Base-by-base conservation (phyloP, 2,329 filamentous ascomycete genomes). In the Xylariales sp. region DNA sequence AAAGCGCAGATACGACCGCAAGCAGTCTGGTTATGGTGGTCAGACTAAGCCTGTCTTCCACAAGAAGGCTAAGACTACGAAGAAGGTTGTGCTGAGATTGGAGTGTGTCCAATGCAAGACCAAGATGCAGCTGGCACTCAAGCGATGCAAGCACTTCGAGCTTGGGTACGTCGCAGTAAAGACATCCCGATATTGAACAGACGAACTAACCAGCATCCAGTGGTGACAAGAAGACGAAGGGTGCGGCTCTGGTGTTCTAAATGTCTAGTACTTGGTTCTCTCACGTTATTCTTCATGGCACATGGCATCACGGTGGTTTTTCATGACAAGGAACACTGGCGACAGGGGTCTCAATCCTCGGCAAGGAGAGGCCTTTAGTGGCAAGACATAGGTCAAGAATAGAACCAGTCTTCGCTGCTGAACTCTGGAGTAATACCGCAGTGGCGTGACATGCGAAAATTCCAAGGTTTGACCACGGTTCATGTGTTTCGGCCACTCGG, bases 211-310 rank as follows among this genome's bases (percentile, higher is more conserved):
- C 37, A 44, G 48, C 51, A 43, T 57, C 62, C 60, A 95, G 93
- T 84, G 93, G 93, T 83, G 93, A 98, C 86, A 98, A 98, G 90
- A 98, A 98, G 88, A 98, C 93, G 64, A 98, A 98, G 89, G 93
- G 93, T 86, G 93, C 93, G 64, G 93, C 93, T 74, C 84, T 98
- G 67, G 93, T 98, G 65, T 98, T 98, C 83, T 98, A 95, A 84
- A 76, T 79, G 73, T 73, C 64, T 62, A 58, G 57, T 52, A 43
- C 60, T 63, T 56, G 60, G 58, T 59, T 62, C 58, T 63, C 59
- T 51, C 61, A 60, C 47, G 46, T 52, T 61, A 59, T 65, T 59
- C 58, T 66, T 64, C 62, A 59, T 62, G 63, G 66, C 63, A 69
- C 61, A 59, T 62, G 63, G 66, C 62, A 68, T 68, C 64, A 68